Base-by-base conservation (phyloP, 306 rosid species). In the Lithocarpus polystachyus region DNA sequence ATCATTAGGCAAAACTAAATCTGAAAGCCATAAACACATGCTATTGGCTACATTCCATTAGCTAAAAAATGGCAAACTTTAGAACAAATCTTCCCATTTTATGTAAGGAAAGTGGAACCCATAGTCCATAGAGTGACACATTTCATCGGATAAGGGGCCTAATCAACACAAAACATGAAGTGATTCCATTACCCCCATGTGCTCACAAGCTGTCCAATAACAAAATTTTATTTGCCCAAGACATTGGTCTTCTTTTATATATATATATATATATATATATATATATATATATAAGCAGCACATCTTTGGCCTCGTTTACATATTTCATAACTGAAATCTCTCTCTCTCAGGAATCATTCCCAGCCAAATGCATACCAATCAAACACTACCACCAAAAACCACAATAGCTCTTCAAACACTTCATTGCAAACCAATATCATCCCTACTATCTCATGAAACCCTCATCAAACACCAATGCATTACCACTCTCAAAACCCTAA, bases 401-500 rank as follows among this genome's bases (percentile, higher is more conserved):
- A 26, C 29, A 29, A 28, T 29, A 5, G 70, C 20, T 29, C 70
- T 33, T 64, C 20, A 28, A 64, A 29, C 22, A 5, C 22, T 29
- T 20, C 31, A 2, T 29, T n/a, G 40, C 15, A 14, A 26, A 7
- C 43, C 15, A 29, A 29, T 48, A 48, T 37, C 9, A 23, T 13
- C 20, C 70, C 40, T 62, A 3, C 68, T 62, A 37, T 8, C 33
- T 2, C 53, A 72, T 1, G 45, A 56, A 73, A 7, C 69, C 43
- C 35, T 78, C 11, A 74, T 17, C 35, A 77, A 55, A 57, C 15
- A 75, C 78, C 83, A 68, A 1, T 79, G 52, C 14, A 56, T 85
- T 9, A 28, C 78, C 52, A 79, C 90, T 35, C 48, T 87, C 51
- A 82, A 77, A 81, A 83, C 87, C 64, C 64, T 62, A 43, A 37